A percentile compares a stretch with the other conserved stretches of the same genome.
These are phyloP conservation scores for Rhizophora apiculata DNA, from an alignment of 345 rosid genomes.

Conservation along the genomic window DNA sequence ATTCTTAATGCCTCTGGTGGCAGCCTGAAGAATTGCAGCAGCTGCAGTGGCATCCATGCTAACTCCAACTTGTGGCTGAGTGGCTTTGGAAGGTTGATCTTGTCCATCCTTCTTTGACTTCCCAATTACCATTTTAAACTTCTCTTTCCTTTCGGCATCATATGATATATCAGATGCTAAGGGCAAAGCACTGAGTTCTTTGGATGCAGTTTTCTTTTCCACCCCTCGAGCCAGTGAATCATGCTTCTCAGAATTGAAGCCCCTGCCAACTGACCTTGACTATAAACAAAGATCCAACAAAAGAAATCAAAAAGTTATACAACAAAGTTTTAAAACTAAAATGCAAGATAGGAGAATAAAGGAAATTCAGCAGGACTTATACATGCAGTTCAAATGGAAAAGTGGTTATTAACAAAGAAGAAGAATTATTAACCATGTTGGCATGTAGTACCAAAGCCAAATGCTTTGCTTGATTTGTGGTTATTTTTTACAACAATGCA, in stretches of 20 bases:
- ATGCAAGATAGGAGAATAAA: no score
- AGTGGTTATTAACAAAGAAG: no score
- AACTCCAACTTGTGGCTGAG: constrained; percentile 50
- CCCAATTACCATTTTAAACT: constrained; percentile 69
- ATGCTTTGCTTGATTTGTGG: no score
- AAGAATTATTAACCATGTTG: no score
- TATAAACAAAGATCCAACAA: constrained; percentile 28
- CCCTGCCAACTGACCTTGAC: constrained; percentile 49
- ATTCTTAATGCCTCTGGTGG: constrained; percentile 75
- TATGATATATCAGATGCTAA: constrained; percentile 53
- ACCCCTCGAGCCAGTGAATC: constrained; percentile 27
- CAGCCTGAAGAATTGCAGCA: constrained; percentile 95
- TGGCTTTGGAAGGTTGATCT: constrained; percentile 47
- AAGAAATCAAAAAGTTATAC: not conserved
- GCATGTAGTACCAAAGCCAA: no score
- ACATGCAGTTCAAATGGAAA: no score
- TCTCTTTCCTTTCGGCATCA: constrained; percentile 69
- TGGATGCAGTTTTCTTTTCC: constrained; percentile 44
- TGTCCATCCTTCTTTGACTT: constrained; percentile 61
- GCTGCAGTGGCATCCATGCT: constrained; percentile 71
- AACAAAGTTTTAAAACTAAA: not conserved
- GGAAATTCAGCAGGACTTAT: no score
- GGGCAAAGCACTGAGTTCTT: constrained; percentile 40
- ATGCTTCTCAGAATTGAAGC: constrained; percentile 39
- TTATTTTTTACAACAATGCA: no score